Percentiles rank a stretch among this genome's conserved stretches.
Conservation (phyloP, 1,284 basidiomycete genomes). For the Amylostereum areolatum region DNA sequence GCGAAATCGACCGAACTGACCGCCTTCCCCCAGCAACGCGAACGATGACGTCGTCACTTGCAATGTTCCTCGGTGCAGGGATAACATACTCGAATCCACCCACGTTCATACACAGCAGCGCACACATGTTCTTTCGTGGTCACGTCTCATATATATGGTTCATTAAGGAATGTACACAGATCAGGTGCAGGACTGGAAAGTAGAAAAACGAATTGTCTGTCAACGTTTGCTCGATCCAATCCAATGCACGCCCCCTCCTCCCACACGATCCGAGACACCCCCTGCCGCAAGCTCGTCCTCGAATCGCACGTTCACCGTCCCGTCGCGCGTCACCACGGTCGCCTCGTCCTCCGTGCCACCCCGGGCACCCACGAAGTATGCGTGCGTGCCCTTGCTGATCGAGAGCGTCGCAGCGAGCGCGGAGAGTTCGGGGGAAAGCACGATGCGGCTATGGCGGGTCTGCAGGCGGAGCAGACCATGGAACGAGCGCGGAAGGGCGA, state of each 20-base stretch:
- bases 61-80: too few relatives aligned
- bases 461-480: slow-evolving; percentile 9
- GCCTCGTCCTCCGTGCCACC: slow-evolving; percentile 9
- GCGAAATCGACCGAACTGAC: not conserved
- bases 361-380: slow-evolving; percentile 11
- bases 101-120: too few relatives aligned
- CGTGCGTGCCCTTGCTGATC: slow-evolving; percentile 3
- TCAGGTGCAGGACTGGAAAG: not conserved
- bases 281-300: slow-evolving; percentile 7
- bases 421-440: slow-evolving; percentile 5
- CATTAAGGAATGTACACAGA: not conserved
- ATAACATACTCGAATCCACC: too few relatives aligned
- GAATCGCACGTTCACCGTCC: slow-evolving; percentile 8
- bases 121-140: not conserved
- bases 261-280: not conserved
- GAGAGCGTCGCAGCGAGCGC: slow-evolving; percentile 5
- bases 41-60: too few relatives aligned
- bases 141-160: not conserved
- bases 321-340: slow-evolving; percentile 5
- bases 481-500: slow-evolving; percentile 12
- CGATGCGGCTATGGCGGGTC: slow-evolving; percentile 6
- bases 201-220: slow-evolving; percentile 1
- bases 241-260: not conserved
- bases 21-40: not conserved
- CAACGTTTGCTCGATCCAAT: slow-evolving; percentile 5